Conservation (phyloP, 169 alveolate species). For the Babesia gibsoni region DNA sequence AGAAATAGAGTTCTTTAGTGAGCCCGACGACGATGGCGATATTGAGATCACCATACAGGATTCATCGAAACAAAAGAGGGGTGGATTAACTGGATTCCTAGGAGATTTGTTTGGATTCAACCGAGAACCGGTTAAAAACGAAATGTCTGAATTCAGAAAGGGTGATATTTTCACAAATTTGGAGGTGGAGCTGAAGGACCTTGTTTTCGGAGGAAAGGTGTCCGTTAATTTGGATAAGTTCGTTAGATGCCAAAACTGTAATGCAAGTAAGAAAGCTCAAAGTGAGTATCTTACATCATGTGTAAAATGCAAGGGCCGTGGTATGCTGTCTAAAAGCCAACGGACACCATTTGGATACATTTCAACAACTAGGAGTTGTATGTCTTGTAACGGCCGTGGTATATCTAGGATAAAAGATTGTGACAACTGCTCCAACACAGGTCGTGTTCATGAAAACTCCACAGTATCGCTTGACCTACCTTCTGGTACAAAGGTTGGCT, state of each 20-base stretch:
- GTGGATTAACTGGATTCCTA: slow-evolving; percentile 11
- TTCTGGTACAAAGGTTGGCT: slow-evolving; percentile 26
- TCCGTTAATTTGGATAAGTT: slow-evolving; percentile 22
- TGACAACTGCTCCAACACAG: slow-evolving; percentile 35
- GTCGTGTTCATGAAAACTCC: slow-evolving; percentile 17
- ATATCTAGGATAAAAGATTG: slow-evolving; percentile 37
- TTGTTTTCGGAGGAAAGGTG: slow-evolving; percentile 47
- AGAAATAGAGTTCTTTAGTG: not conserved
- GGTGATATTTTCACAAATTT: slow-evolving; percentile 22
- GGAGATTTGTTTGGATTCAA: slow-evolving; percentile 31
- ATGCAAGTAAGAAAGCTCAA: not conserved
- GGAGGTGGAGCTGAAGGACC: slow-evolving; percentile 6
- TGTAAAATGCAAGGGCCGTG: slow-evolving; percentile 41
- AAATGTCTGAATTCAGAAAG: not conserved
- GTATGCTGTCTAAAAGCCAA: slow-evolving; percentile 46
- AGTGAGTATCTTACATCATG: slow-evolving; percentile 18
- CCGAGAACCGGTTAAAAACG: not conserved
- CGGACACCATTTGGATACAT: slow-evolving; percentile 53
- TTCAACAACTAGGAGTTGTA: slow-evolving; percentile 44
- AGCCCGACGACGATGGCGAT: slow-evolving; percentile 13
- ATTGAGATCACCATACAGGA: slow-evolving; percentile 25
- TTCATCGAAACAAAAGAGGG: not conserved
- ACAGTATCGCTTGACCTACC: slow-evolving; percentile 30
- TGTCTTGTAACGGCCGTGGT: slow-evolving; percentile 49
- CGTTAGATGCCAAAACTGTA: slow-evolving; percentile 31